Evolutionary conservation across 306 rosid genomes (phyloP).

Genomic region (Fragaria ananassa): DNA sequence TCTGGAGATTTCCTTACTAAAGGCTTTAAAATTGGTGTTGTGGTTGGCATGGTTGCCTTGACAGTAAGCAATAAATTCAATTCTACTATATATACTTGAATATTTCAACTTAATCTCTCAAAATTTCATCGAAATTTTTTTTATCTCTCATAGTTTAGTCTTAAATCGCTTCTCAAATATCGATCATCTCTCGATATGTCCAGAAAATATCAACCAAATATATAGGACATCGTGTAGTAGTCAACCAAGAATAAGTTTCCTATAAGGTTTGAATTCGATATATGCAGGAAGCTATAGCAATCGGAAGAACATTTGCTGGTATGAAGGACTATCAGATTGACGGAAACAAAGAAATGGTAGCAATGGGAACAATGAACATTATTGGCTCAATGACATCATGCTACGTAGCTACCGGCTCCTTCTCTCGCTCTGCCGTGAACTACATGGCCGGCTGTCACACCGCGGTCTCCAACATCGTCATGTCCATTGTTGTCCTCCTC

Average conservation of each 20-base stretch:
- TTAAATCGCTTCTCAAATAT: too few relatives aligned
- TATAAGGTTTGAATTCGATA: neutral
- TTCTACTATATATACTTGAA: neutral
- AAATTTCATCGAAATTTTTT: neutral
- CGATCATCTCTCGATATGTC: too few relatives aligned
- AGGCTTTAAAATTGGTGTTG: slow-evolving; percentile 61
- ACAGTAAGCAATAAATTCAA: slow-evolving; percentile 45
- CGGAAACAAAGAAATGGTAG: slow-evolving; percentile 95
- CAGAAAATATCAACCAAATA: too few relatives aligned
- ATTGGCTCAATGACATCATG: slow-evolving; percentile 84
- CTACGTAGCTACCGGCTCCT: slow-evolving; percentile 81
- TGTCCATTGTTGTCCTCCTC: slow-evolving; percentile 60
- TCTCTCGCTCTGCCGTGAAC: slow-evolving; percentile 88
- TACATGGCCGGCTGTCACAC: slow-evolving; percentile 81
- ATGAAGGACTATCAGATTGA: slow-evolving; percentile 70
- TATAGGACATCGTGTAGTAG: too few relatives aligned
- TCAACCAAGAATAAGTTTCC: too few relatives aligned
- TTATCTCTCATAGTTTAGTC: neutral
- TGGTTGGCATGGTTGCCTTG: slow-evolving; percentile 65
- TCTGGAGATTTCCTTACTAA: slow-evolving; percentile 49
- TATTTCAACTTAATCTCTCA: neutral
- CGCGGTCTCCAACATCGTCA: slow-evolving; percentile 77
- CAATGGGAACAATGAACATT: slow-evolving; percentile 82
- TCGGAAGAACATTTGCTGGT: slow-evolving; percentile 89
- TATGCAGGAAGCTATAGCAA: slow-evolving; percentile 80